Evolutionary conservation across 331 rosid species (phyloP).

Genomic region (Dryas integrifolia): DNA sequence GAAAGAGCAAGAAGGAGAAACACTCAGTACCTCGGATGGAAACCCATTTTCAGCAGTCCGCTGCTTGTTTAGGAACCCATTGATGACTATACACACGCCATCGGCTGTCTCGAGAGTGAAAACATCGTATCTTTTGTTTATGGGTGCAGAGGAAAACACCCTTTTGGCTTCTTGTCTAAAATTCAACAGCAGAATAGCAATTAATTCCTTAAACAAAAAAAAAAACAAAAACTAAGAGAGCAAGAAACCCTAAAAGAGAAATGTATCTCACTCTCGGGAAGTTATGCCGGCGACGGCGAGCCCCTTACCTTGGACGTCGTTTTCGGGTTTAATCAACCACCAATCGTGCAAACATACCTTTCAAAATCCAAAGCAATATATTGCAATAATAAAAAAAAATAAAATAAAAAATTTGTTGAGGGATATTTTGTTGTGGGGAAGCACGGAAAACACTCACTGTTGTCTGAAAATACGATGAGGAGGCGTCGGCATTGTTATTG

Average conservation of each 20-base stretch:
- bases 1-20: background rate
- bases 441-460: conserved; percentile 35
- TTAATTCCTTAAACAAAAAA: background rate
- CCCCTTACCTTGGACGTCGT: conserved; percentile 34
- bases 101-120: conserved; percentile 65
- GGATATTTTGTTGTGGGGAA: background rate
- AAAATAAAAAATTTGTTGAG: background rate
- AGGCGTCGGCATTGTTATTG: background rate
- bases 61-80: conserved; percentile 51
- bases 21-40: conserved; percentile 43
- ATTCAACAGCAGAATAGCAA: background rate
- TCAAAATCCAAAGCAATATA: background rate
- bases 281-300: conserved; percentile 61
- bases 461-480: conserved; percentile 29
- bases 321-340: conserved; percentile 60
- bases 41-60: conserved; percentile 56
- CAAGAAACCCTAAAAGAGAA: conserved; percentile 4
- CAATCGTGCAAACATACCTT: conserved; percentile 61
- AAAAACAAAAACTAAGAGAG: background rate
- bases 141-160: conserved; percentile 58
- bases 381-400: background rate
- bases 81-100: conserved; percentile 41
- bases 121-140: conserved; percentile 45
- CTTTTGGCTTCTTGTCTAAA: conserved; percentile 50
- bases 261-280: conserved; percentile 41